Conservation (phyloP, 2,329 filamentous ascomycete species). For the Calonectria pteridis region DNA sequence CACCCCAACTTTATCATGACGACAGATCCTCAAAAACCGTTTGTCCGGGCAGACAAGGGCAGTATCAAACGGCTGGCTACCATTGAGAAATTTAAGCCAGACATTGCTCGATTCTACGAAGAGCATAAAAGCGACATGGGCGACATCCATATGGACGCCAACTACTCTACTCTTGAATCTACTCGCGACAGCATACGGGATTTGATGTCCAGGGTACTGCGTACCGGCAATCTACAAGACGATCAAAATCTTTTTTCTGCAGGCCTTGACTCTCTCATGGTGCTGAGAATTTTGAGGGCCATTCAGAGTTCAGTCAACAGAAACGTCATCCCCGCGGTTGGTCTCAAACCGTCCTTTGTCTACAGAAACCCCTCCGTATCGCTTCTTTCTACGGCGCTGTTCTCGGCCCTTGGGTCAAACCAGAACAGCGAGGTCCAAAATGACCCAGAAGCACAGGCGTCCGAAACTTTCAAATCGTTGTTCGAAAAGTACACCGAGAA, state of each 20-base stretch:
- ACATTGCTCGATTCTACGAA: background rate
- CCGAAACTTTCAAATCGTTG: background rate
- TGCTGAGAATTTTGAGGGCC: background rate
- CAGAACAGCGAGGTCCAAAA: background rate
- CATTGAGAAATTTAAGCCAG: background rate
- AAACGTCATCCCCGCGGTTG: fast-evolving
- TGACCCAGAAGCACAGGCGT: background rate
- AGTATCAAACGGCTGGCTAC: background rate
- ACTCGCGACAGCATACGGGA: background rate
- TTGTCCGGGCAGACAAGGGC: background rate
- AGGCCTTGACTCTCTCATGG: background rate
- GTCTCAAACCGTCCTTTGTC: background rate
- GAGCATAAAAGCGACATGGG: background rate
- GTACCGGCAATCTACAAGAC: background rate
- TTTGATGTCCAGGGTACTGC: background rate
- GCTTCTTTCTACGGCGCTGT: background rate
- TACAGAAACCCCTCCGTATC: background rate
- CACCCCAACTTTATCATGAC: background rate
- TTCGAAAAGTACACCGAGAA: background rate
- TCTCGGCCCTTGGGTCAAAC: background rate
- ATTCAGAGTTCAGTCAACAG: background rate
- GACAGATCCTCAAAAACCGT: background rate
- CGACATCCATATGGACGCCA: background rate
- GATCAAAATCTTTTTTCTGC: background rate
- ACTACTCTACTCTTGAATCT: background rate